Base-by-base conservation (phyloP, 1,139 yeast genomes). In the Yamadazyma atmosphaerica region DNA sequence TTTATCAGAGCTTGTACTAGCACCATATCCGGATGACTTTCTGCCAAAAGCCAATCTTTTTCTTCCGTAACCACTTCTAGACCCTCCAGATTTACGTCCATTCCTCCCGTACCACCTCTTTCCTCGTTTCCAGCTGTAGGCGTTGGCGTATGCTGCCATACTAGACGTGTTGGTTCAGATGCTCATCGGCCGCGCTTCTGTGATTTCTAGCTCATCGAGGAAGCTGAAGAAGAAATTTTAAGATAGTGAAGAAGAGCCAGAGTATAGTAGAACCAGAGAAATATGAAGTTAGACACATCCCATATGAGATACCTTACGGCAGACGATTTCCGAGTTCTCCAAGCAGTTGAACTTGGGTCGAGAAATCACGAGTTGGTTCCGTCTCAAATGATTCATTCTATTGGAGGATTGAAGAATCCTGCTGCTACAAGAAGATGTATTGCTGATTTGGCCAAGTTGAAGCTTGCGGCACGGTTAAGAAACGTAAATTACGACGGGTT, bases 351-450 rank as follows among this genome's bases (percentile, higher is more conserved):
- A 59, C 73, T 79, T 61, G 98, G 98, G 7, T 83, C 97, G 1
- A 76, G 87, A 49, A 89, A 86, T 60, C 98, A 94, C 62, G 97
- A 92, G 58, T 79, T 94, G 43, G 98, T 94, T 13, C 98, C 99
- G 12, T 87, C 96, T 0, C 74, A 77, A 34, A 65, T 92, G 68
- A 89, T 92, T 43, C 86, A 83, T 46, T 83, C 85, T 43, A 66
- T 89, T 29, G 86, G 96, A 7, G 89, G 89, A 2, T 63, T 89
- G 55, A 78, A 85, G 48, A 82, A 90, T 26, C 79, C 81, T 11
- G 77, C 94, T 11, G 87, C 86, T 13, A 85, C 95, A 7, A 82
- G 83, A 52, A 71, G 88, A 54, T 78, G 89, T 30, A 86, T 92
- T 34, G 79, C 87, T 12, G 95, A 87, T 52, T 72, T 92, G 46